Evolutionary conservation across 306 rosid genomes (phyloP), one percentile per base, ranked within the genome.

Genomic region (Castanea crenata): DNA sequence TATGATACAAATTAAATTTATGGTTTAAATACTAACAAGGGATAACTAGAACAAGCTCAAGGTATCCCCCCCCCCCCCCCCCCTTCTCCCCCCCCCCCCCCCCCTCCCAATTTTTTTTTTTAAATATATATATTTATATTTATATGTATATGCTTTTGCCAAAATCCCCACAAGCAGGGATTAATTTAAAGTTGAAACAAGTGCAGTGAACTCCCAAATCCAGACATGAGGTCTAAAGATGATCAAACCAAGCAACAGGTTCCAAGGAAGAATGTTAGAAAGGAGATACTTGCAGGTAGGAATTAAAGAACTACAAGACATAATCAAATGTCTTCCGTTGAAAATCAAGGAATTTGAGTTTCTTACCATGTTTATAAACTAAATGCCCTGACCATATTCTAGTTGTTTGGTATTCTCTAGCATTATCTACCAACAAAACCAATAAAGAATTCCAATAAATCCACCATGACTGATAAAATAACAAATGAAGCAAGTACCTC

Each of bases 381-480:
- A 92, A 35, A 78, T 41, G 9, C 97, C 94, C 11, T 94, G 84
- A 27, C 87, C 83, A 86, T 73, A 81, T 80, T 91, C 97, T 52
- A 92, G 86, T 74, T 95, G 79, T 87, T 91, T 91, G 38, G 99
- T 92, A 70, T 91, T 88, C 84, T 92, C 93, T 29, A 89, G 59
- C 51, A 92, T 80, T 69, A 91, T 71, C 99, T 94, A 85, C 76
- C 80, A 83, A 79, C 41, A 74, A 75, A 80, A 83, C 14, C 62
- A n/a, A 71, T 34, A 27, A 15, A 71, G 74, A 41, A n/a, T 57
- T 68, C 70, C 73, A 59, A 79, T 23, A 71, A 81, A 81, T n/a
- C 34, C 1, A 41, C n/a, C 71, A 38, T 15, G 49, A 44, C 29
- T 52, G 67, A 62, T 12, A 63, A 67, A 76, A 74, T 78, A 85